phyloP scores from a whole-genome alignment of 441 rosid genomes.

The Cnidoscolus chayamansa region DNA sequence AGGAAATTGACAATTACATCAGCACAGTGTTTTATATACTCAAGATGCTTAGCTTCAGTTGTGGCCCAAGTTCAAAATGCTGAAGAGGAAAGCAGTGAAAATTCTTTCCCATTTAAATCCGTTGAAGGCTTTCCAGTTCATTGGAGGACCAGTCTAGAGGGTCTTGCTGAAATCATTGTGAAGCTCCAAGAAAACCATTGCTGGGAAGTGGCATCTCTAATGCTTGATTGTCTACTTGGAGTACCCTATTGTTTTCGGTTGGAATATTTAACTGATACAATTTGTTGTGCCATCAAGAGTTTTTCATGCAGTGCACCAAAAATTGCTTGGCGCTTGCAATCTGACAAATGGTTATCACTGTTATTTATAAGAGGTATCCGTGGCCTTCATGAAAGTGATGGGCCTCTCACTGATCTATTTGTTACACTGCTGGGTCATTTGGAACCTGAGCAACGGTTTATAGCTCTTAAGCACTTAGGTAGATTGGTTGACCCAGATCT shows the following conservation, averaged over 20 bases:
- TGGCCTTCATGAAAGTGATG: slow-evolving; percentile 46
- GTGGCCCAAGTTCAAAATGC: slow-evolving; percentile 33
- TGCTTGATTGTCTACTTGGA: slow-evolving; percentile 68
- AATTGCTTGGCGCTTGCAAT: slow-evolving; percentile 65
- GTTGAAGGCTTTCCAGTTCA: slow-evolving; percentile 37
- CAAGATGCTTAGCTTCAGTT: slow-evolving; percentile 52
- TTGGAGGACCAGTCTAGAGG: slow-evolving; percentile 53
- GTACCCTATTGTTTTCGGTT: slow-evolving; percentile 48
- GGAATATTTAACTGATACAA: slow-evolving; percentile 36
- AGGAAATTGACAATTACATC: slow-evolving; percentile 52
- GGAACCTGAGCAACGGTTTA: slow-evolving; percentile 81
- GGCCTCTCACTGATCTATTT: slow-evolving; percentile 54
- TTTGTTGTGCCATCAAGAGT: slow-evolving; percentile 50
- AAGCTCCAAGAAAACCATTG: slow-evolving; percentile 52
- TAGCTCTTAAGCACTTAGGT: slow-evolving; percentile 63
- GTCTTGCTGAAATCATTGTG: slow-evolving; percentile 48
- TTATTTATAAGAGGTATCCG: slow-evolving; percentile 46
- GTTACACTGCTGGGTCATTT: slow-evolving; percentile 54
- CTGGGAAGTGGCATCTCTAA: slow-evolving; percentile 70
- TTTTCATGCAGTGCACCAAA: slow-evolving; percentile 64
- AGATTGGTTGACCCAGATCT: slow-evolving; percentile 59
- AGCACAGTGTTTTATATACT: slow-evolving; percentile 58
- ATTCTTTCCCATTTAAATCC: slow-evolving; percentile 31
- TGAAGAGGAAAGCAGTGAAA: slow-evolving; percentile 37
- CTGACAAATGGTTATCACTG: slow-evolving; percentile 67